Conservation (phyloP, 2,329 filamentous ascomycete genomes). For the Fusarium cicatricum region DNA sequence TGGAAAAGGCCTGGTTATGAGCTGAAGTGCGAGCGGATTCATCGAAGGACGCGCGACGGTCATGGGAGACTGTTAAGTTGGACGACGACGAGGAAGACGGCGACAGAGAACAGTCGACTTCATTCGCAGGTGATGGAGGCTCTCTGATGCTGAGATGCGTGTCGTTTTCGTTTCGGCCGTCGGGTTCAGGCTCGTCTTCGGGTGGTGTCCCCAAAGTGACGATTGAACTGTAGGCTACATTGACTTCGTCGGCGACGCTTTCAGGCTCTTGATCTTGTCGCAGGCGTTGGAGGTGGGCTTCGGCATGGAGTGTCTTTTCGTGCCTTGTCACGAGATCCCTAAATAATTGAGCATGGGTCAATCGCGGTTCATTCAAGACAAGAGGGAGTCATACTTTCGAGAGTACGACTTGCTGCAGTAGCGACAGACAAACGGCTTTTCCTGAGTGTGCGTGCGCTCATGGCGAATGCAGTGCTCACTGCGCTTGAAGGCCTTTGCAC, state of each 20-base stretch:
- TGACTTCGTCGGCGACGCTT: not conserved
- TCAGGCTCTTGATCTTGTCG: not conserved
- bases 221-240: not conserved
- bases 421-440: slow-evolving; percentile 26
- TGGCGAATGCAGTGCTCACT: slow-evolving; percentile 31
- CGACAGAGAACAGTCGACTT: too few relatives aligned
- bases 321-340: slow-evolving; percentile 28
- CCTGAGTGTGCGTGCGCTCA: slow-evolving; percentile 25
- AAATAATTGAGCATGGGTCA: not conserved
- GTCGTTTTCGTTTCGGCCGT: too few relatives aligned
- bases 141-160: too few relatives aligned
- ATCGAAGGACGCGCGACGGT: too few relatives aligned
- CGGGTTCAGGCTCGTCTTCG: not conserved
- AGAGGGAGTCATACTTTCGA: slow-evolving; percentile 7
- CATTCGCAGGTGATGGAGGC: too few relatives aligned
- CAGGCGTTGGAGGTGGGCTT: not conserved
- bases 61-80: too few relatives aligned
- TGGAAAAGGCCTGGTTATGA: too few relatives aligned
- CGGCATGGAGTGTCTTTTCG: slow-evolving; percentile 20
- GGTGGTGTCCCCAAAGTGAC: not conserved
- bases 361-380: not conserved
- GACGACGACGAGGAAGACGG: too few relatives aligned
- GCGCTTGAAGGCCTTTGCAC: slow-evolving; percentile 24
- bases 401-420: slow-evolving; percentile 26
- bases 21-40: too few relatives aligned